A percentile compares a stretch with the other conserved stretches of the same genome.
These are phyloP conservation scores for Paraconiothyrium brasiliense DNA, from an alignment of 2,329 filamentous ascomycete species.

Conservation along the genomic window DNA sequence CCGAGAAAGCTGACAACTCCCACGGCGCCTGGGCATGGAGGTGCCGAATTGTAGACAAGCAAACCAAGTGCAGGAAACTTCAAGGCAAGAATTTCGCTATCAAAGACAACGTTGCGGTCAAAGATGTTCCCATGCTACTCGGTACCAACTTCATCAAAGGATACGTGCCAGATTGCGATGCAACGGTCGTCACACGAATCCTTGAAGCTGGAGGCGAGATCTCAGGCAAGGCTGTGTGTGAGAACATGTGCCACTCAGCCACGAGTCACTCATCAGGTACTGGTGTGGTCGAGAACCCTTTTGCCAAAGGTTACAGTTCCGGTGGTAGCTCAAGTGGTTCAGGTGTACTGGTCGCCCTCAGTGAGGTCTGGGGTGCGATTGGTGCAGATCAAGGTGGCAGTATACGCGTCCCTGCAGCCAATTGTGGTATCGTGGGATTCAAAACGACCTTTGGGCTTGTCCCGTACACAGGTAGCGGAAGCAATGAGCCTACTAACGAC, in stretches of 20 bases:
- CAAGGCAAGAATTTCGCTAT: constrained; percentile 46
- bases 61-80: constrained; percentile 40
- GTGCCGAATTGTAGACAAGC: constrained; percentile 47
- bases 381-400: constrained; percentile 61
- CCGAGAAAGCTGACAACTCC: constrained; percentile 44
- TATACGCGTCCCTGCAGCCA: constrained; percentile 56
- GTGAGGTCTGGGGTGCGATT: constrained; percentile 56
- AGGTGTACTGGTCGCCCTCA: constrained; percentile 57
- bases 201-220: constrained; percentile 41
- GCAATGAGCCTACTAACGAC: constrained; percentile 62
- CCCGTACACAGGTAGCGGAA: constrained; percentile 61
- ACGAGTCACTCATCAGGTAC: constrained; percentile 47
- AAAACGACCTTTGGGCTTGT: constrained; percentile 64
- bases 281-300: constrained; percentile 59
- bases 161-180: constrained; percentile 38
- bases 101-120: constrained; percentile 47
- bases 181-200: constrained; percentile 41
- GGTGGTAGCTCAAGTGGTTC: constrained; percentile 62
- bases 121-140: constrained; percentile 43
- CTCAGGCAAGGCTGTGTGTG: constrained; percentile 43
- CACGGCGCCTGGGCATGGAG: constrained; percentile 57
- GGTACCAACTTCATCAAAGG: constrained; percentile 39
- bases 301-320: constrained; percentile 56
- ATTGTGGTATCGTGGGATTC: constrained; percentile 55
- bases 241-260: constrained; percentile 44